phyloP scores from a whole-genome alignment of 108 stramenopile genomes.

The Cyclostephanos invisitatus region DNA sequence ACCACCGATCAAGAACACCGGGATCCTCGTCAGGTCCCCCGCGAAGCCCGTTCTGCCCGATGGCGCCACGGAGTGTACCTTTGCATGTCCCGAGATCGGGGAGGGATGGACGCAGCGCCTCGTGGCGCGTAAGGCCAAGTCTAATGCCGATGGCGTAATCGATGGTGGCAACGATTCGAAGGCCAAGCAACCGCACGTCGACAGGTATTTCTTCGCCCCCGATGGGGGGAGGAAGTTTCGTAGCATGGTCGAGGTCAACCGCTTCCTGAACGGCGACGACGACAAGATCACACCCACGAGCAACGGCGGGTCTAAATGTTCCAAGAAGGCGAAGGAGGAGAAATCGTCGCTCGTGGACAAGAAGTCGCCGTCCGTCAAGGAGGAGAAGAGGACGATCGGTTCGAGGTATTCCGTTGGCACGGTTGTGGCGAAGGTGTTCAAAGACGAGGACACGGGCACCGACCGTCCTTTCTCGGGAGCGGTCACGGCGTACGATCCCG shows the following conservation, averaged over 20 bases:
- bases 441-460: neutral
- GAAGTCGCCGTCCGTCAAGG: neutral
- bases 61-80: constrained; percentile 4
- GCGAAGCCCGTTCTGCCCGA: constrained; percentile 1
- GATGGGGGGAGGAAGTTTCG: constrained; percentile 20
- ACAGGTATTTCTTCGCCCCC: constrained; percentile 21
- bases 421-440: too few species aligned
- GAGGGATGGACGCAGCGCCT: constrained; percentile 21
- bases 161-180: neutral
- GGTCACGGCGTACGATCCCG: constrained; percentile 9
- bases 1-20: neutral
- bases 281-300: neutral
- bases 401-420: neutral
- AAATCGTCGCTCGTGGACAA: neutral
- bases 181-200: neutral
- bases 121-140: constrained; percentile 14
- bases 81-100: constrained; percentile 16
- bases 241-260: constrained; percentile 24
- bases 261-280: constrained; percentile 6
- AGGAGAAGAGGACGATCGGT: neutral
- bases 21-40: neutral
- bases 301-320: neutral
- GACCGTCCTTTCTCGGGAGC: constrained; percentile 2
- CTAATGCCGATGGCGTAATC: neutral
- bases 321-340: neutral